These are phyloP conservation scores for Vaccinium macrocarpon DNA, from an alignment of 148 eudicot genomes.

Conservation along the genomic window DNA sequence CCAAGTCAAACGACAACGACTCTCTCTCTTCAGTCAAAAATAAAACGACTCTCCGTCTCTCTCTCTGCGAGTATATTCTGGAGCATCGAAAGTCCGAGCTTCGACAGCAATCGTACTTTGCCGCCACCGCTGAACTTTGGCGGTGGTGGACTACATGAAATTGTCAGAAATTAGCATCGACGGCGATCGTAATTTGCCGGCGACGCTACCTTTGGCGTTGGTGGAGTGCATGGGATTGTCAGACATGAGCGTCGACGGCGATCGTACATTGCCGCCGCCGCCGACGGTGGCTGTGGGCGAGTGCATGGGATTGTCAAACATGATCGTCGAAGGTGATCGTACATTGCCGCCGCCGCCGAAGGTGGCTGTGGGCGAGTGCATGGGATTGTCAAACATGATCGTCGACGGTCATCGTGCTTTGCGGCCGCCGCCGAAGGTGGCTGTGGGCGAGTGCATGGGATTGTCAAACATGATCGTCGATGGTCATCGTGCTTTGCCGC, in stretches of 20 bases:
- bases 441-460: constrained; percentile 5
- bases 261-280: constrained; percentile 12
- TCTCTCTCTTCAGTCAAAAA: neutral
- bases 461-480: constrained; percentile 9
- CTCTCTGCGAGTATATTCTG: neutral
- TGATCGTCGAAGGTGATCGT: constrained; percentile 11
- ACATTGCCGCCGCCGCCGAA: constrained; percentile 24
- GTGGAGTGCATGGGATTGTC: neutral
- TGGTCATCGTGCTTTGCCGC: constrained; percentile 1
- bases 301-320: neutral
- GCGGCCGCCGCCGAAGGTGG: constrained; percentile 39
- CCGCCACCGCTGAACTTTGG: neutral
- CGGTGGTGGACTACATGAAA: neutral
- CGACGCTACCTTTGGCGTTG: constrained; percentile 53
- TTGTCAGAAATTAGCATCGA: constrained; percentile 4
- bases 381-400: neutral
- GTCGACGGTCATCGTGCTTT: neutral
- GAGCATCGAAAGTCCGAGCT: neutral
- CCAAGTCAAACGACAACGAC: neutral
- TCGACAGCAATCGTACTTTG: neutral
- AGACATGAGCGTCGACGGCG: constrained; percentile 13
- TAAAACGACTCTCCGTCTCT: too few relatives aligned
- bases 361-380: constrained; percentile 46
- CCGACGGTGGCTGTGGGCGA: constrained; percentile 42
- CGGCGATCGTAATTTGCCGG: constrained; percentile 3